These are phyloP conservation scores for Aphanomyces invadans DNA, from an alignment of 352 stramenopile genomes.

Conservation along the genomic window DNA sequence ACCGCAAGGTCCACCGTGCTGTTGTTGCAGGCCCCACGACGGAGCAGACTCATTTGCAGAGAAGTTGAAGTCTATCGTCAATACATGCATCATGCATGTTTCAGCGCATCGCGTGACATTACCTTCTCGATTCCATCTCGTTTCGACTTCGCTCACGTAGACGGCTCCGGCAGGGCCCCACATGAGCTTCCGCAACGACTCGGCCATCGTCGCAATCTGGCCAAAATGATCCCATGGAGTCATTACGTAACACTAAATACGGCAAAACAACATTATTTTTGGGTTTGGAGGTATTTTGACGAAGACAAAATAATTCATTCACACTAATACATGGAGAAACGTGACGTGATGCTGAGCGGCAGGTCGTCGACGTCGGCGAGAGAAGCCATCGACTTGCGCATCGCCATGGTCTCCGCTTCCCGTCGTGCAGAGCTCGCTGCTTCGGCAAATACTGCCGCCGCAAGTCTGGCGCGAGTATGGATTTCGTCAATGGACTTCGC, in stretches of 20 bases:
- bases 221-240: background rate
- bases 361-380: slow-evolving; percentile 16
- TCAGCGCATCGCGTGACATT: too few relatives aligned
- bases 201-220: slow-evolving; percentile 7
- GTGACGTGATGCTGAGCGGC: background rate
- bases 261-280: background rate
- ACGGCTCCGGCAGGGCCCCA: slow-evolving; percentile 16
- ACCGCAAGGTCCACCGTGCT: slow-evolving; percentile 69
- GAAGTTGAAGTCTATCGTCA: slow-evolving; percentile 22
- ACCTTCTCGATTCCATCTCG: slow-evolving; percentile 19
- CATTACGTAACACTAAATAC: background rate
- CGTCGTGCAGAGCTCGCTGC: slow-evolving; percentile 3
- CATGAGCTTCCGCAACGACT: slow-evolving; percentile 17
- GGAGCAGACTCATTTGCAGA: background rate
- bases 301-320: background rate
- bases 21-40: slow-evolving; percentile 48
- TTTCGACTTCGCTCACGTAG: slow-evolving; percentile 21
- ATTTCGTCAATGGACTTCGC: background rate
- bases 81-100: too few relatives aligned
- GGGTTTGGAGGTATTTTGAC: too few relatives aligned
- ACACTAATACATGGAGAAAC: background rate
- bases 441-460: slow-evolving; percentile 13
- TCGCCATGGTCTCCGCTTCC: slow-evolving; percentile 11
- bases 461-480: background rate
- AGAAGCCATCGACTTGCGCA: slow-evolving; percentile 18